phyloP scores from a whole-genome alignment of 306 rosid genomes.

The Cicer arietinum region DNA sequence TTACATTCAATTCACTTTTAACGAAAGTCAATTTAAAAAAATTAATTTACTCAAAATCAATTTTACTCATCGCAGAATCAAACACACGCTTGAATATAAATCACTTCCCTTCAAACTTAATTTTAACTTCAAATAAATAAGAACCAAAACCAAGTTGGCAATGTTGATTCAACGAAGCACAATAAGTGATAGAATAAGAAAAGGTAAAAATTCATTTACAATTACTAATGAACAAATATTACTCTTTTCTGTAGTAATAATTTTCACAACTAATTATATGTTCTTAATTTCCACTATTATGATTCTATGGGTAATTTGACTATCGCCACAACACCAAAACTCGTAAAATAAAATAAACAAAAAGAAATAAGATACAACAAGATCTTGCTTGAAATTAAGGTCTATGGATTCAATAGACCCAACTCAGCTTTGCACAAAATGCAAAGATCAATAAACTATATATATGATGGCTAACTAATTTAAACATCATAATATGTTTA shows the following conservation, averaged over 20 bases:
- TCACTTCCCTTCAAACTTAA: background rate
- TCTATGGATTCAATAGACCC: slow-evolving; percentile 27
- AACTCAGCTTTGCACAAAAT: slow-evolving; percentile 21
- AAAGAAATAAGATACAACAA: slow-evolving; percentile 12
- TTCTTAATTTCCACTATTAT: slow-evolving; percentile 1
- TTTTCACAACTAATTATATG: background rate
- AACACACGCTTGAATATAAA: background rate
- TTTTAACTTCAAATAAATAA: background rate
- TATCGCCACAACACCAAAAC: background rate
- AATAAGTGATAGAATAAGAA: background rate
- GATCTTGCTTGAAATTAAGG: slow-evolving; percentile 26
- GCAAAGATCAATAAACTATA: slow-evolving; percentile 21
- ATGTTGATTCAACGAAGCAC: background rate
- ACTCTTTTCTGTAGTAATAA: background rate
- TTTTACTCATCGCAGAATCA: no score
- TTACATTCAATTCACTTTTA: no score
- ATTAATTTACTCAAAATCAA: no score
- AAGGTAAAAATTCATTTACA: background rate
- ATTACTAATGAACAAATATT: background rate
- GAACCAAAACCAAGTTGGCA: background rate
- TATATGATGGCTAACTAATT: background rate
- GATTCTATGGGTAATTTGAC: background rate
- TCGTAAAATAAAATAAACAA: background rate
- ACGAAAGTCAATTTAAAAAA: no score
- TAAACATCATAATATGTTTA: slow-evolving; percentile 26